Evolutionary conservation across 768 basidiomycete species (phyloP).

Genomic region (Clathrus columnatus): DNA sequence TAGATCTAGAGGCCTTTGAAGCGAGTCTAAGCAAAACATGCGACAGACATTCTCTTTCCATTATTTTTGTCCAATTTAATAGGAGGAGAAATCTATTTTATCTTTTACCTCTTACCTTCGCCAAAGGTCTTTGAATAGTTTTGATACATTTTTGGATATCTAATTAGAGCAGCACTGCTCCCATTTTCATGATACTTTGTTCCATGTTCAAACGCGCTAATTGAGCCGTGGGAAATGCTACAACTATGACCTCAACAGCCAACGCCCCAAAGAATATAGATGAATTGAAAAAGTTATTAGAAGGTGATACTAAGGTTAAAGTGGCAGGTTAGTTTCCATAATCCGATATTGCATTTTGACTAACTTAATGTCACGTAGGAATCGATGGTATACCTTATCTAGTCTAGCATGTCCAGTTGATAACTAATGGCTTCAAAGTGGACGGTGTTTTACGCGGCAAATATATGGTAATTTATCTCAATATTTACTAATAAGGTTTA

Average conservation of each 20-base stretch:
- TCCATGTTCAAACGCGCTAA: too few relatives aligned
- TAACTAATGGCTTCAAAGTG: slow-evolving; percentile 35
- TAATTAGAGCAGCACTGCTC: too few relatives aligned
- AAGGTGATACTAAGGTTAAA: slow-evolving; percentile 75
- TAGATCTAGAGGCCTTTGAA: too few relatives aligned
- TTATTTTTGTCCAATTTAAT: too few relatives aligned
- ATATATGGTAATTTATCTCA: slow-evolving; percentile 56
- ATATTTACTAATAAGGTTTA: slow-evolving; percentile 9
- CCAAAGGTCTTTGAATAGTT: too few relatives aligned
- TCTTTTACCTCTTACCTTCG: too few relatives aligned
- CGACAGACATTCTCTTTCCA: too few relatives aligned
- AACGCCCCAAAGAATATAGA: slow-evolving; percentile 43
- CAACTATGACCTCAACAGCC: slow-evolving; percentile 19
- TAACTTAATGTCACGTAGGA: slow-evolving; percentile 23
- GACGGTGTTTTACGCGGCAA: slow-evolving; percentile 96
- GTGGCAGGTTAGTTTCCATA: slow-evolving; percentile 65
- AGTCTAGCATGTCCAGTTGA: neutral
- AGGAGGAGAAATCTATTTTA: too few relatives aligned
- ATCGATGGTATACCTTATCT: slow-evolving; percentile 61
- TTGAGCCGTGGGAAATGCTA: neutral
- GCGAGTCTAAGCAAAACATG: too few relatives aligned
- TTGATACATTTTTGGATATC: too few relatives aligned
- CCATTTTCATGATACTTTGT: too few relatives aligned
- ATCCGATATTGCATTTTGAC: slow-evolving; percentile 1
- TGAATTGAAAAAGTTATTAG: slow-evolving; percentile 48